Evolutionary conservation across 768 basidiomycete species (phyloP).

Genomic region (Russula brevipes): DNA sequence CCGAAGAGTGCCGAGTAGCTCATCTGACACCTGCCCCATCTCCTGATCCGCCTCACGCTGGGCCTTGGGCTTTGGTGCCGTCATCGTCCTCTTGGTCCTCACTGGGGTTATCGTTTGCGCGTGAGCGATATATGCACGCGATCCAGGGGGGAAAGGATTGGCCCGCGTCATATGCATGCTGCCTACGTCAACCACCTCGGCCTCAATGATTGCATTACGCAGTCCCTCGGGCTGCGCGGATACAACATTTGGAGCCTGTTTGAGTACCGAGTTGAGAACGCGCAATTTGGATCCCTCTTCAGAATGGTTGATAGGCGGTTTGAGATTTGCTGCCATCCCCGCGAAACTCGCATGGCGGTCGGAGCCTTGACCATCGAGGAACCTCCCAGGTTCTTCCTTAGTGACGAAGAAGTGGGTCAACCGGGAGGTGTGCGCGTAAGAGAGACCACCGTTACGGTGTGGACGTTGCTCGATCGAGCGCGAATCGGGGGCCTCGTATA

Average conservation of each 20-base stretch:
- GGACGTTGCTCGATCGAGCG: slow-evolving; percentile 56
- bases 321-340: slow-evolving; percentile 37
- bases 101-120: background rate
- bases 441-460: slow-evolving; percentile 57
- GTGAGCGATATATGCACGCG: slow-evolving; percentile 40
- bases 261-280: slow-evolving; percentile 33
- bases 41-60: background rate
- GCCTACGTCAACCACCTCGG: slow-evolving; percentile 33
- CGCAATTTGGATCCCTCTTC: slow-evolving; percentile 28
- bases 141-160: slow-evolving; percentile 49
- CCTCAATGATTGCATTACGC: slow-evolving; percentile 34
- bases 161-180: slow-evolving; percentile 32
- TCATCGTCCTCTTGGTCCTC: slow-evolving; percentile 9
- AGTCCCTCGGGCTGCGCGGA: slow-evolving; percentile 34
- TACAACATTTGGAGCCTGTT: slow-evolving; percentile 34
- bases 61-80: background rate
- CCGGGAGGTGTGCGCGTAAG: slow-evolving; percentile 49
- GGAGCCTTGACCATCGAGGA: slow-evolving; percentile 27
- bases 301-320: slow-evolving; percentile 8
- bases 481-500: slow-evolving; percentile 28
- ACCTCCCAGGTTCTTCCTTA: slow-evolving; percentile 53
- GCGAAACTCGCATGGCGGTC: slow-evolving; percentile 39
- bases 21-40: background rate
- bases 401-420: slow-evolving; percentile 52
- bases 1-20: slow-evolving; percentile 11